Conservation (phyloP, 2,329 filamentous ascomycete genomes). For the Thielaviopsis populi region DNA sequence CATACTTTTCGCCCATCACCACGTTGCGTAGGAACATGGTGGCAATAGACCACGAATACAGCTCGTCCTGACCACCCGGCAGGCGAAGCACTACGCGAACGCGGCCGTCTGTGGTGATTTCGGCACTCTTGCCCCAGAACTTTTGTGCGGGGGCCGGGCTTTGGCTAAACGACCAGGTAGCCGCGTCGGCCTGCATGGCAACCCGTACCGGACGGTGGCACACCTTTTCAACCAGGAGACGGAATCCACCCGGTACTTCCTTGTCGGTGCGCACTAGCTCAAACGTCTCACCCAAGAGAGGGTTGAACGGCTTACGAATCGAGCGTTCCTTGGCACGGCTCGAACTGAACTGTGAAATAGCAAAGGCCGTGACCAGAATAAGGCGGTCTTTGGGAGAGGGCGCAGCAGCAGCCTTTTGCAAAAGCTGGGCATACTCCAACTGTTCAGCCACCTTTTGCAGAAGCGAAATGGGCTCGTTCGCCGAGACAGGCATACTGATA, state of each 20-base stretch:
- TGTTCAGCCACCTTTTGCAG: slow-evolving; percentile 82
- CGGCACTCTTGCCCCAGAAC: slow-evolving; percentile 95
- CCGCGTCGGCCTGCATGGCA: slow-evolving; percentile 81
- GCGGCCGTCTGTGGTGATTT: slow-evolving; percentile 83
- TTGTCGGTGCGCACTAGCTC: slow-evolving; percentile 79
- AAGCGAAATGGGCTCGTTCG: slow-evolving; percentile 82
- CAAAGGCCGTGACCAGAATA: slow-evolving; percentile 77
- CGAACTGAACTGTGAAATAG: slow-evolving; percentile 71
- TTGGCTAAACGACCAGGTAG: slow-evolving; percentile 74
- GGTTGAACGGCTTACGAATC: slow-evolving; percentile 93
- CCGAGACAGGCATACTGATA: slow-evolving; percentile 92
- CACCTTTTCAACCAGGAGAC: slow-evolving; percentile 90
- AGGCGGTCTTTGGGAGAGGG: slow-evolving; percentile 52
- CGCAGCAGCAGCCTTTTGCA: slow-evolving; percentile 58
- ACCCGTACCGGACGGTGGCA: slow-evolving; percentile 82
- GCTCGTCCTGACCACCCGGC: slow-evolving; percentile 54
- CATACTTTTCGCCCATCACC: slow-evolving; percentile 94
- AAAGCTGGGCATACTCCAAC: slow-evolving; percentile 73
- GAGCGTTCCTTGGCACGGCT: slow-evolving; percentile 76
- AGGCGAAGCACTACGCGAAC: slow-evolving; percentile 59
- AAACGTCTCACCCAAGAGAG: slow-evolving; percentile 88
- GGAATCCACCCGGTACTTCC: slow-evolving; percentile 56
- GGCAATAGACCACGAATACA: slow-evolving; percentile 76
- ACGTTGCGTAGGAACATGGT: slow-evolving; percentile 91
- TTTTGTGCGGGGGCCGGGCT: slow-evolving; percentile 83